A percentile compares a stretch with the other conserved stretches of the same genome.
Evolutionary conservation across 2,329 filamentous ascomycete species (phyloP).

Genomic region (Dactylellina leptospora): DNA sequence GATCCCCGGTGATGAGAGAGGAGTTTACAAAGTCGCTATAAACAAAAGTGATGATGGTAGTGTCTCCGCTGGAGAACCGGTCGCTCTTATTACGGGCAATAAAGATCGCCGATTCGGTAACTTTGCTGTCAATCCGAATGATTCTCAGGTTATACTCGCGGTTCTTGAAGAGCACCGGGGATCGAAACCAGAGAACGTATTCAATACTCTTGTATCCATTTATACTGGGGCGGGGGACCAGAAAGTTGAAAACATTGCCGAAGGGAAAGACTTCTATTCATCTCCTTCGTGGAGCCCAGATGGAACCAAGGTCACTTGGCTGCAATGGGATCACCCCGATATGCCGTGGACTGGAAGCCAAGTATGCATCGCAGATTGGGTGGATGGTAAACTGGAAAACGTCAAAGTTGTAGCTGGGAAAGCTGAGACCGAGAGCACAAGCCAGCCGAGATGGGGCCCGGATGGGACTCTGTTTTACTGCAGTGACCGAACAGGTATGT

Average conservation of each 20-base stretch:
- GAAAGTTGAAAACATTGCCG: constrained; percentile 60
- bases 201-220: constrained; percentile 59
- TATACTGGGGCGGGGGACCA: constrained; percentile 54
- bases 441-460: constrained; percentile 65
- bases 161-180: constrained; percentile 66
- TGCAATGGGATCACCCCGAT: constrained; percentile 67
- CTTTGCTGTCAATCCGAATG: constrained; percentile 35
- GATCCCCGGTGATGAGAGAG: constrained; percentile 3
- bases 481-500: constrained; percentile 61
- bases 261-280: constrained; percentile 67
- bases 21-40: constrained; percentile 26
- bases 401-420: constrained; percentile 62
- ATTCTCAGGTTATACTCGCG: constrained; percentile 63
- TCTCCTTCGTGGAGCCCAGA: constrained; percentile 65
- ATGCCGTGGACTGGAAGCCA: constrained; percentile 66
- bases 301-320: constrained; percentile 64
- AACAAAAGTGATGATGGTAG: constrained; percentile 3
- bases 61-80: constrained; percentile 4
- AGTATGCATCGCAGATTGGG: constrained; percentile 63
- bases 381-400: constrained; percentile 59
- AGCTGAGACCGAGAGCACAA: constrained; percentile 61
- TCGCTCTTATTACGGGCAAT: constrained; percentile 2
- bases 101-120: constrained; percentile 21
- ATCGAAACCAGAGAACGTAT: constrained; percentile 57
- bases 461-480: constrained; percentile 65